Evolutionary conservation across 208 protist species (phyloP).

Genomic region (Lotmaria passim): DNA sequence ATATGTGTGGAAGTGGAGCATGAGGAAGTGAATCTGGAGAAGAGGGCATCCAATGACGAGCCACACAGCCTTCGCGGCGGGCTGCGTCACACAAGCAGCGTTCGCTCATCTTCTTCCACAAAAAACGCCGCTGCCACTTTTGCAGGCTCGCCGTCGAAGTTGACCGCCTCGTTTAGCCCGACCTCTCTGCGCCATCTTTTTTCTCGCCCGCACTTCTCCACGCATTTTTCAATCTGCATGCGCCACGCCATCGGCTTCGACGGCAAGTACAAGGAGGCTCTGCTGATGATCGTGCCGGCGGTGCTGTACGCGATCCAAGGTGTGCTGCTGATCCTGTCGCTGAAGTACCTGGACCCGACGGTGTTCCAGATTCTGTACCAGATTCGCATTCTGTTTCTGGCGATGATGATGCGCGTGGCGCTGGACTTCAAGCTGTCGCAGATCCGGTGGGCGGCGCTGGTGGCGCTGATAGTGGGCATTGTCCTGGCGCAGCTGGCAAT

Average conservation of each 20-base stretch:
- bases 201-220: not conserved
- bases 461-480: slow-evolving; percentile 49
- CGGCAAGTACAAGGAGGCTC: slow-evolving; percentile 32
- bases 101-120: not conserved
- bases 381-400: slow-evolving; percentile 60
- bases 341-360: slow-evolving; percentile 55
- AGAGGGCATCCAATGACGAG: not conserved
- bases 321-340: slow-evolving; percentile 47
- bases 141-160: not conserved
- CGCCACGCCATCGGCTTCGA: slow-evolving; percentile 28
- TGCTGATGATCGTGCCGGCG: slow-evolving; percentile 60
- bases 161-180: not conserved
- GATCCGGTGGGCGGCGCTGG: slow-evolving; percentile 54
- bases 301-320: slow-evolving; percentile 65
- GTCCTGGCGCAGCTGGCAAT: slow-evolving; percentile 44
- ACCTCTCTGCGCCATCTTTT: not conserved
- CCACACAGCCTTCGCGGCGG: too few species aligned
- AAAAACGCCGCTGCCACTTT: not conserved
- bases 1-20: not conserved
- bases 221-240: slow-evolving; percentile 5
- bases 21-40: not conserved
- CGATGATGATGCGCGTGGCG: slow-evolving; percentile 42
- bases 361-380: slow-evolving; percentile 73
- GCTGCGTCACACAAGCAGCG: too few species aligned
- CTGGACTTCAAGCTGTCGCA: slow-evolving; percentile 38